Base-by-base conservation (phyloP, 2,329 filamentous ascomycete species). In the Colletotrichum orbiculare region DNA sequence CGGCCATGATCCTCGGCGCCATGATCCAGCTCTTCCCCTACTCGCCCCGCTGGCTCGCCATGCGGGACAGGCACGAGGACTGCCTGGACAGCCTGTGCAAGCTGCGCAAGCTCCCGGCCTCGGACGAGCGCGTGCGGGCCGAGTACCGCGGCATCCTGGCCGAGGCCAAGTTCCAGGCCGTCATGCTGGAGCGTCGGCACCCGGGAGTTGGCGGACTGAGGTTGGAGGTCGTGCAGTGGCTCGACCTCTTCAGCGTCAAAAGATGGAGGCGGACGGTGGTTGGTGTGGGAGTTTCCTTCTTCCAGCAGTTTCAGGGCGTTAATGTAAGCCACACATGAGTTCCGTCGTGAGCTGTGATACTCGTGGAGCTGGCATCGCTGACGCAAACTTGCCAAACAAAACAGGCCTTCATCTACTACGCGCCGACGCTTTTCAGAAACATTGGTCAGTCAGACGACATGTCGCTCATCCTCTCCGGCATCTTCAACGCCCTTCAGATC, bases 141-240 rank as follows among this genome's bases (percentile, higher is more conserved):
- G 83, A 86, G 64, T 83, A 77, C 76, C 76, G 77, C 52, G 83
- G 80, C 6, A 86, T 85, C 54, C 73, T 80, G 1, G 77, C 81
- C 0, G 83, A 86, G 61, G 81, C 81, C 2, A 71, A 76, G 9
- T 79, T 85, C 63, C 78, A 77, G 49, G 80, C 17, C 17, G 17
- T 17, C 17, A 17, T 17, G 17, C 17, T 17, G 17, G 17, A 17
- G 2, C 17, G 17, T 2, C 17, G 17, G 2, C 17, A 71, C 66
- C 75, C 72, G 69, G 77, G 56, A 69, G 74, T 39, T 52, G 70
- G 45, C 17, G 71, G 72, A 3, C 61, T 79, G 42, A 80, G 77
- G 62, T 76, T 85, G 0, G 82, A 85, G 63, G 34, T 84, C 2
- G 71, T 74, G 2, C 72, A 75, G 3, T 83, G 82, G 82, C 54